A percentile compares a stretch with the other conserved stretches of the same genome.
phyloP scores from a whole-genome alignment of 1,284 basidiomycete species.

The Rhodotorula sp. region DNA sequence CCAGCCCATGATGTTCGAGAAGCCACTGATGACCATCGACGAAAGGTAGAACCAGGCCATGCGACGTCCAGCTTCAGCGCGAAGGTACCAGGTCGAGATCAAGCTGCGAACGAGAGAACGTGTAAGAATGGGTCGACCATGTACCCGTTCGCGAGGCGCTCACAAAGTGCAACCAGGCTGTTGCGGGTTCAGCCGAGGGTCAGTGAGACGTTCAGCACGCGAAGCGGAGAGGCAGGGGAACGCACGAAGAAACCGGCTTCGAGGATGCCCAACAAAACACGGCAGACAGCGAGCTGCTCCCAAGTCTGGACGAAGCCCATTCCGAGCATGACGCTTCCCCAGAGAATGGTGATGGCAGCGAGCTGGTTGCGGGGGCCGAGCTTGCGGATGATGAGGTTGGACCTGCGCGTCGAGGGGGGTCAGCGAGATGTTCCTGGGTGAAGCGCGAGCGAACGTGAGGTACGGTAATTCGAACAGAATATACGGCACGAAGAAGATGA shows the following conservation, averaged over 20 bases:
- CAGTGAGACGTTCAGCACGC: no score
- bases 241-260: constrained; percentile 46
- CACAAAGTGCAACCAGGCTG: constrained; percentile 23
- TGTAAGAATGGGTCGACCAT: not conserved
- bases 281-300: constrained; percentile 48
- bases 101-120: constrained; percentile 43
- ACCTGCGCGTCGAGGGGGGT: constrained; percentile 5
- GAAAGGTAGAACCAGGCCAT: constrained; percentile 52
- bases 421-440: not conserved
- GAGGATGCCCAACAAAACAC: constrained; percentile 51
- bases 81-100: constrained; percentile 54
- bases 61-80: constrained; percentile 50
- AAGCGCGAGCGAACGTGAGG: not conserved
- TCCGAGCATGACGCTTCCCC: constrained; percentile 47
- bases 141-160: constrained; percentile 12
- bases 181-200: no score
- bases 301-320: constrained; percentile 48
- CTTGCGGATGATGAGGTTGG: constrained; percentile 47
- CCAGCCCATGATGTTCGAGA: constrained; percentile 45
- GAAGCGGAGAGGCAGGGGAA: no score
- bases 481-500: constrained; percentile 51
- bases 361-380: constrained; percentile 50
- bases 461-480: constrained; percentile 23
- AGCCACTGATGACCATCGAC: constrained; percentile 49
- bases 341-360: constrained; percentile 46